Evolutionary conservation across 371 early-diverging fungal species (phyloP).

Genomic region (Blastocladiella emersonii): DNA sequence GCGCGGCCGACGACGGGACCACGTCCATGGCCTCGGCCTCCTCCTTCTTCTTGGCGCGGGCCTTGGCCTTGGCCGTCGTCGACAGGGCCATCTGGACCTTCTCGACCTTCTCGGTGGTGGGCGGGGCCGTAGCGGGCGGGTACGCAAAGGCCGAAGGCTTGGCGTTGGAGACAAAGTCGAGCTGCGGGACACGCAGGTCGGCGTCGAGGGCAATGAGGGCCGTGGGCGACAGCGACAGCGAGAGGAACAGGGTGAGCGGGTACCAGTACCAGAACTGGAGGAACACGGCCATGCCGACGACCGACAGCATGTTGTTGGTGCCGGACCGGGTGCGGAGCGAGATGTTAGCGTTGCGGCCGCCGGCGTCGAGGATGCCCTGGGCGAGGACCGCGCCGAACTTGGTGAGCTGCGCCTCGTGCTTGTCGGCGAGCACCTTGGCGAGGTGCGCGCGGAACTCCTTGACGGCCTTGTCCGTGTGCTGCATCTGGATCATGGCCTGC

Average conservation of each 20-base stretch:
- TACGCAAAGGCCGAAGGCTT: slow-evolving; percentile 84
- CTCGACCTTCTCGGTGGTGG: slow-evolving; percentile 28
- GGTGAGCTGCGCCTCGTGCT: slow-evolving; percentile 85
- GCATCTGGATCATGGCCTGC: slow-evolving; percentile 91
- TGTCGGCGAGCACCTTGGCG: slow-evolving; percentile 79
- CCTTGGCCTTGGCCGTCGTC: slow-evolving; percentile 85
- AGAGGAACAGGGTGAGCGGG: slow-evolving; percentile 89
- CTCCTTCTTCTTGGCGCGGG: slow-evolving; percentile 71
- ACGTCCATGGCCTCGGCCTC: slow-evolving; percentile 32
- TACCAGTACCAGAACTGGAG: slow-evolving; percentile 99
- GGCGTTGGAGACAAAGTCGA: slow-evolving; percentile 69
- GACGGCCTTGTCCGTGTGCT: slow-evolving; percentile 81
- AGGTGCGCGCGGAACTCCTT: slow-evolving; percentile 49
- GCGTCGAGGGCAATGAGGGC: slow-evolving; percentile 87
- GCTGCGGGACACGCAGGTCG: slow-evolving; percentile 70
- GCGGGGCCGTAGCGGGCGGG: slow-evolving; percentile 65
- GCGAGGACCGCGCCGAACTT: slow-evolving; percentile 97
- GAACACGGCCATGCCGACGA: slow-evolving; percentile 93
- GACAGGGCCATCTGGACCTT: slow-evolving; percentile 87
- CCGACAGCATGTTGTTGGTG: slow-evolving; percentile 78
- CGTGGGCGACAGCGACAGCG: slow-evolving; percentile 87
- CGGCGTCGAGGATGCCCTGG: slow-evolving; percentile 95
- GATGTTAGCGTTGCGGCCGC: slow-evolving; percentile 93
- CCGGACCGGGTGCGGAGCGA: slow-evolving; percentile 80
- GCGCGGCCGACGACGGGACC: slow-evolving; percentile 10